Base-by-base conservation (phyloP, 1,139 yeast species). In the Sugiyamaella novakii region DNA sequence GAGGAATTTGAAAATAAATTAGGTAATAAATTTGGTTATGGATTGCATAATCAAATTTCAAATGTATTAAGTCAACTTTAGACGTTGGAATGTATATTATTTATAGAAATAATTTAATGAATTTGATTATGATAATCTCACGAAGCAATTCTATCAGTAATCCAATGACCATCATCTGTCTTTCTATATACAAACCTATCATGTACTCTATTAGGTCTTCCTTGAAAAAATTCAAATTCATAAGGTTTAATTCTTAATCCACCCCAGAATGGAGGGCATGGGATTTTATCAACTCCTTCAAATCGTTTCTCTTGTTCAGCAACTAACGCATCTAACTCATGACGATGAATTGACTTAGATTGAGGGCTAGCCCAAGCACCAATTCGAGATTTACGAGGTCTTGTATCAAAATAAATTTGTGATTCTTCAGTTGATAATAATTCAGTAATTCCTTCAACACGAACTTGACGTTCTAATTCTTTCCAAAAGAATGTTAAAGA, bases 321-420 rank as follows among this genome's bases (percentile, higher is more conserved):
- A 42, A 76, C 68, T 44, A 74, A 62, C 0, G 66, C 62, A 43
- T 89, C 87, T 53, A 92, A 77, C 55, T 79, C 84, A 14, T 78
- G 77, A 34, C 74, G 68, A 17, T 66, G 61, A 27, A 92, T 74
- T 1, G 73, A 75, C 50, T 77, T 74, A 36, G 91, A 81, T 72
- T 92, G 98, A 1, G 95, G 95, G 38, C 95, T 84, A 0, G 98
- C 86, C 96, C 97, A 91, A 0, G 98, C 98, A 19, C 98, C 98
- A 54, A 92, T 82, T 64, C 87, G 82, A 18, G 96, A 86, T 4
- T 95, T 97, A 54, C 95, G 76, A 29, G 98, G 98, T 62, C 98
- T 77, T 1, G 96, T 85, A 48, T 80, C 77, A 68, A 81, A 92
- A 69, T 92, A 92, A 48, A 83, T 75, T 59, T 84, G 81, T 7